phyloP scores from a whole-genome alignment of 1,139 yeast genomes.

The Yamadazyma atlantica region DNA sequence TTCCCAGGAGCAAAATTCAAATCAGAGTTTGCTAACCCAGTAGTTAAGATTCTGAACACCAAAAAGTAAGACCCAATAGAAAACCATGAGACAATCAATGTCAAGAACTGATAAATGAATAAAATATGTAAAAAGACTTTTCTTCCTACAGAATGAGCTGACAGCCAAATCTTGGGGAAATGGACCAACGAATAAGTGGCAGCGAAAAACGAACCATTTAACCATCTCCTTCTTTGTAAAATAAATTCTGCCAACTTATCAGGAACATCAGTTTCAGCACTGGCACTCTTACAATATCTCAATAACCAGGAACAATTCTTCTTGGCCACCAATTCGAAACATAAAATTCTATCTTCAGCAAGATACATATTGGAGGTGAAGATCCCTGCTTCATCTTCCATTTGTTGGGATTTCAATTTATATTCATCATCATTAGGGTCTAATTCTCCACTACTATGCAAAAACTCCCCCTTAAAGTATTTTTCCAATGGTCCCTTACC shows the following conservation, averaged over 20 bases:
- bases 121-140: conserved; percentile 44
- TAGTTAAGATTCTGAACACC: conserved; percentile 75
- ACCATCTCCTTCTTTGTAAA: conserved; percentile 52
- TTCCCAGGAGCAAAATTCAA: conserved; percentile 65
- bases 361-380: conserved; percentile 52
- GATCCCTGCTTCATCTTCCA: conserved; percentile 49
- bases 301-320: conserved; percentile 45
- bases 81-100: conserved; percentile 68
- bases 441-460: conserved; percentile 45
- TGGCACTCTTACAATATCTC: conserved; percentile 46
- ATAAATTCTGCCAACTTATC: conserved; percentile 47
- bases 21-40: conserved; percentile 57
- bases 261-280: conserved; percentile 53
- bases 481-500: conserved; percentile 49
- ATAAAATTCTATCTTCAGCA: conserved; percentile 51
- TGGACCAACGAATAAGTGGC: conserved; percentile 48
- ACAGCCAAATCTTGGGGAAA: conserved; percentile 44
- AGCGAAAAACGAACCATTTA: conserved; percentile 51
- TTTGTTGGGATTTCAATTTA: conserved; percentile 36
- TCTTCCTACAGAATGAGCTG: conserved; percentile 42
- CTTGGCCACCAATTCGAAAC: conserved; percentile 51
- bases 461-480: conserved; percentile 50
- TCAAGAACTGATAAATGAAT: conserved; percentile 44
- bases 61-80: conserved; percentile 78
- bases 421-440: conserved; percentile 50